These are phyloP conservation scores for Chaetomium fimeti DNA, from an alignment of 495 filamentous ascomycete genomes.

Conservation along the genomic window DNA sequence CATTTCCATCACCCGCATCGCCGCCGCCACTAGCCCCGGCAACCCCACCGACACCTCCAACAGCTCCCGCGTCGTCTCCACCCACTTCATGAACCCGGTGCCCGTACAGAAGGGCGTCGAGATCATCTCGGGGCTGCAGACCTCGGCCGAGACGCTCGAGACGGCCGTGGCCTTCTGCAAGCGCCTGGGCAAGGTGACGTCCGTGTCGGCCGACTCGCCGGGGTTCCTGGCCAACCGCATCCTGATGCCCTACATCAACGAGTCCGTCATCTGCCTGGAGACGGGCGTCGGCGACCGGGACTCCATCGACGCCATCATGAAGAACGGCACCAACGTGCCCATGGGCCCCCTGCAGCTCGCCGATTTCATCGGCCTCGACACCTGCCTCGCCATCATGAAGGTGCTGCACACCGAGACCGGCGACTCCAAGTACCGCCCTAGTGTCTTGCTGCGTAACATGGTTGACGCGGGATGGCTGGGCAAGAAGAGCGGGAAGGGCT, in stretches of 20 bases:
- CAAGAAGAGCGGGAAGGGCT: constrained; percentile 96
- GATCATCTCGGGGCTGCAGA: constrained; percentile 93
- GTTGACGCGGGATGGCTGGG: constrained; percentile 97
- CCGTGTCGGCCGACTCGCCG: constrained; percentile 80
- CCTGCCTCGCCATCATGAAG: constrained; percentile 95
- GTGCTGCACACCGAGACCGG: constrained; percentile 89
- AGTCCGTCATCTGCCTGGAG: constrained; percentile 94
- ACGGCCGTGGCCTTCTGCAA: constrained; percentile 84
- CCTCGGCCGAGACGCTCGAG: constrained; percentile 73
- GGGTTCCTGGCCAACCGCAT: constrained; percentile 97
- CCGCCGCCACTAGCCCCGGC: constrained; percentile 68
- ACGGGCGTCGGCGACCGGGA: constrained; percentile 84
- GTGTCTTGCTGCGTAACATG: constrained; percentile 85
- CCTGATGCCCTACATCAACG: constrained; percentile 99
- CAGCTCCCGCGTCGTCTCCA: constrained; percentile 85
- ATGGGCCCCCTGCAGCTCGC: constrained; percentile 95
- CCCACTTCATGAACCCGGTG: constrained; percentile 99
- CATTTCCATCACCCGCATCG: constrained; percentile 95
- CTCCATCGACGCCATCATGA: constrained; percentile 97
- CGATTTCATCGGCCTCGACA: constrained; percentile 97
- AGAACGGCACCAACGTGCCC: constrained; percentile 96
- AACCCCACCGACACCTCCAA: constrained; percentile 75
- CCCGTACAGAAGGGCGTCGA: constrained; percentile 97
- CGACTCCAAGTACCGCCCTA: constrained; percentile 91
- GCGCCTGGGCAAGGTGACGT: constrained; percentile 90